Evolutionary conservation across 495 filamentous ascomycete genomes (phyloP), one percentile per base, ranked within the genome.

Genomic region (Xylona heveae): DNA sequence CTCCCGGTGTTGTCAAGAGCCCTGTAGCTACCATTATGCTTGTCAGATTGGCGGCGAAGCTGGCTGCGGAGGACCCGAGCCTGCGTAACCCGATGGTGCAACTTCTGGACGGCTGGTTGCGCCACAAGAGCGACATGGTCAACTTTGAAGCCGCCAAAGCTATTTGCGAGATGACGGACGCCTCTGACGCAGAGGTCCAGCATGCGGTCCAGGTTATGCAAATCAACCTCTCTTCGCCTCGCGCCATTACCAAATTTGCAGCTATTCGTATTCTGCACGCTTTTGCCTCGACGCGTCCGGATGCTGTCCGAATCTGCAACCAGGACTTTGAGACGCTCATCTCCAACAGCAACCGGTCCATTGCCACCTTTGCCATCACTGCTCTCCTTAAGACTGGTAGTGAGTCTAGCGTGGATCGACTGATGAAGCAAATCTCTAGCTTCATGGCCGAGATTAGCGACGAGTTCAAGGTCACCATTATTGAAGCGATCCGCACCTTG

Each of bases 51-150:
- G 90, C 90, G 29, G 82, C 88, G 21, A 91, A 92, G 57, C 61
- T 99, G 38, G 88, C 88, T 29, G 81, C 93, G 50, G 90, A 95
- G 42, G 88, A 99, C 45, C 62, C 63, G 14, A 69, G 78, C 38
- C 63, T 99, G 40, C 68, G 85, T 43, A 90, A 78, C 54, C 78
- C 79, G 37, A 92, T 93, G 84, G 81, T 90, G 68, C 68, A 78
- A 51, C 68, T 94, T 47, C 63, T 94, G 50, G 84, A 94, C 55
- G 81, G 84, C 44, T 93, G 83, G 84, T 66, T 93, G 46, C 69
- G 88, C 50, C 84, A 99, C 53, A 99, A 99, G 70, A 83, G 83
- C 48, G 88, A 99, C 47, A 95, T 99, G 90, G 90, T 97, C 52
- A 99, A 94, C 56, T 95, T 99, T 44, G 88, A 99, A 57, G 88